A percentile compares a stretch with the other conserved stretches of the same genome.
These are phyloP conservation scores for Pseudohalonectria lignicola DNA, from an alignment of 2,329 filamentous ascomycete genomes.

Conservation along the genomic window DNA sequence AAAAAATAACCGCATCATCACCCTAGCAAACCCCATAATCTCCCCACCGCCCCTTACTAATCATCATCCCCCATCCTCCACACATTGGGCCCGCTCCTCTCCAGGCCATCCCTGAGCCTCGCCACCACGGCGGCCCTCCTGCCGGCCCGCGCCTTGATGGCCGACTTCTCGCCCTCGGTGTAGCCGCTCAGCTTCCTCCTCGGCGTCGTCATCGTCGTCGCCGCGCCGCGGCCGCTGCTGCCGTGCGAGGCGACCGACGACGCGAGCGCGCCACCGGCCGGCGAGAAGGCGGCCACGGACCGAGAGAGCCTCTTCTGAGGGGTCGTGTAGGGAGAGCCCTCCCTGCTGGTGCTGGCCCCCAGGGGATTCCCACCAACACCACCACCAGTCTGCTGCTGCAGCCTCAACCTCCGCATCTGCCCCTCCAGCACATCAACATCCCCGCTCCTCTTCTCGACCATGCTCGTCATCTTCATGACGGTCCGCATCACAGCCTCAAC, in stretches of 20 bases:
- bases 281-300: constrained; percentile 18
- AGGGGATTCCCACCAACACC: not conserved
- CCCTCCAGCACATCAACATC: constrained; percentile 86
- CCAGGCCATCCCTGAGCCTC: constrained; percentile 16
- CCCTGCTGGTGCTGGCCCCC: constrained; percentile 19
- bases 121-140: constrained; percentile 16
- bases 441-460: constrained; percentile 83
- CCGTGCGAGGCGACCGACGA: constrained; percentile 27
- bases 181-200: constrained; percentile 54
- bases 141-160: constrained; percentile 41
- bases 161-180: constrained; percentile 45
- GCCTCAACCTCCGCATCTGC: constrained; percentile 64
- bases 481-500: constrained; percentile 88
- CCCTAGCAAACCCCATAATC: not conserved
- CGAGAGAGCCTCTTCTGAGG: constrained; percentile 24
- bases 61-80: constrained; percentile 9
- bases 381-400: constrained; percentile 26
- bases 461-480: constrained; percentile 81
- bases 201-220: constrained; percentile 37
- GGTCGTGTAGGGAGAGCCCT: constrained; percentile 28
- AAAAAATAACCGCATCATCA: too few species aligned
- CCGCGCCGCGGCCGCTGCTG: constrained; percentile 15
- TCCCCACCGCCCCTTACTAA: not conserved
- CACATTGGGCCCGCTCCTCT: constrained; percentile 28
- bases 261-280: constrained; percentile 17